Evolutionary conservation across 352 stramenopile species (phyloP), one percentile per base, ranked within the genome.

Genomic region (Phytophthora ohioensis): DNA sequence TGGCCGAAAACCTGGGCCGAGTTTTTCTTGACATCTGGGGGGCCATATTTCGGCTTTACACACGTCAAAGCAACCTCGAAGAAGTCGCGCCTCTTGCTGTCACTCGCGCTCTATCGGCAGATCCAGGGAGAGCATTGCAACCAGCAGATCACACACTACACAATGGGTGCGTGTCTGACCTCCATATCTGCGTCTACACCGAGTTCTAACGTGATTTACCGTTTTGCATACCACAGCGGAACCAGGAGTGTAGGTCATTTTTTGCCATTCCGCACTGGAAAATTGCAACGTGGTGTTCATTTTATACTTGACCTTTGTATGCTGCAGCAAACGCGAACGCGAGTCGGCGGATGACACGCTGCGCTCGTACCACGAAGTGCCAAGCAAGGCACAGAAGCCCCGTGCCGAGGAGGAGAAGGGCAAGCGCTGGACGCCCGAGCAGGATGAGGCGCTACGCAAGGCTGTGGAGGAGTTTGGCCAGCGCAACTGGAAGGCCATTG

Each of bases 401-500:
- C 86, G 82, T 46, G 80, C 70, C 1, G 67, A 75, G 3, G 82
- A 82, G 32, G 85, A 88, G 68, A 86, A 81, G 45, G 77, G 78
- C 49, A 88, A 89, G 56, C 85, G 85, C 34, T 95, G 87, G 87
- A 93, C 87, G 9, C 71, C 70, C 3, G 78, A 92, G 15, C 76
- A 93, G 80, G 90, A 96, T 35, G 84, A 95, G 0, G 83, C 81
- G 55, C 73, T 97, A 61, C 82, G 87, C 30, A 67, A 71, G 5
- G 91, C 87, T 1, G 88, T 96, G 8, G 79, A 93, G 1, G 81
- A 91, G 64, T 92, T 89, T 65, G 88, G 87, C 1, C 82, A 91
- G 64, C 75, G 82, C 32, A 96, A 96, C 73, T 97, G 91, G 91
- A 95, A 96, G 78, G 75, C 81, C 21, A 91, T 93, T 66, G 87